These are phyloP conservation scores for Pythium brassicae DNA, from an alignment of 352 stramenopile species.

Conservation along the genomic window DNA sequence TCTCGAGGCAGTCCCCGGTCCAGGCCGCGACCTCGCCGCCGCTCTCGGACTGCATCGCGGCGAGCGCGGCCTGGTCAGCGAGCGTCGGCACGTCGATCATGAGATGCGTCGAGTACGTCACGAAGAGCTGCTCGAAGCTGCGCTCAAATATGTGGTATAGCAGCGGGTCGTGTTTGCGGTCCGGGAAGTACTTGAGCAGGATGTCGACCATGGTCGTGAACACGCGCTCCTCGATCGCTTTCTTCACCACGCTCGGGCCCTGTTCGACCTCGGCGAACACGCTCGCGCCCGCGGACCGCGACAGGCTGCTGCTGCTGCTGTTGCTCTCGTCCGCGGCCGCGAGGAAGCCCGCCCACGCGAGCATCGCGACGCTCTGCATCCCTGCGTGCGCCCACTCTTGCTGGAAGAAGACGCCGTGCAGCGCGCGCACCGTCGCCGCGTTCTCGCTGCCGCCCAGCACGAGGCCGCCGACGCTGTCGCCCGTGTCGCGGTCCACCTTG, in stretches of 20 bases:
- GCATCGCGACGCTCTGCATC: conserved; percentile 73
- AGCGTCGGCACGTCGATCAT: conserved; percentile 79
- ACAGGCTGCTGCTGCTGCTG: conserved; percentile 21
- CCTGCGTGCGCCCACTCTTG: conserved; percentile 63
- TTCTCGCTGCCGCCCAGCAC: conserved; percentile 42
- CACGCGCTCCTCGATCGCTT: conserved; percentile 55
- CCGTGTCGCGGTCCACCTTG: conserved; percentile 64
- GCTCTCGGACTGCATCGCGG: conserved; percentile 64
- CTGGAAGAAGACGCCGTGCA: conserved; percentile 63
- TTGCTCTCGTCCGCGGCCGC: conserved; percentile 23
- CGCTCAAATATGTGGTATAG: conserved; percentile 69
- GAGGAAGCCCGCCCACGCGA: conserved; percentile 71
- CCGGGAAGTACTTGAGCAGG: conserved; percentile 69
- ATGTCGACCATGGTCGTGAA: conserved; percentile 72
- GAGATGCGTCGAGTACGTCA: conserved; percentile 69
- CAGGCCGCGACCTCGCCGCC: conserved; percentile 48
- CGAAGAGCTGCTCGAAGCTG: conserved; percentile 65
- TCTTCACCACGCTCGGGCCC: conserved; percentile 53
- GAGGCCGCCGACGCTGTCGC: conserved; percentile 33
- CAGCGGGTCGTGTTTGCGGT: conserved; percentile 65
- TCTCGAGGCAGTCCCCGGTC: conserved; percentile 73
- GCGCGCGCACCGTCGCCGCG: conserved; percentile 40
- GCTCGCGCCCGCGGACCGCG: conserved; percentile 16
- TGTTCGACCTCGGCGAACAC: conserved; percentile 59
- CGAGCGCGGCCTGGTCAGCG: conserved; percentile 56